phyloP scores from a whole-genome alignment of 108 stramenopile genomes.

The Nannochloropsis gaditana region DNA sequence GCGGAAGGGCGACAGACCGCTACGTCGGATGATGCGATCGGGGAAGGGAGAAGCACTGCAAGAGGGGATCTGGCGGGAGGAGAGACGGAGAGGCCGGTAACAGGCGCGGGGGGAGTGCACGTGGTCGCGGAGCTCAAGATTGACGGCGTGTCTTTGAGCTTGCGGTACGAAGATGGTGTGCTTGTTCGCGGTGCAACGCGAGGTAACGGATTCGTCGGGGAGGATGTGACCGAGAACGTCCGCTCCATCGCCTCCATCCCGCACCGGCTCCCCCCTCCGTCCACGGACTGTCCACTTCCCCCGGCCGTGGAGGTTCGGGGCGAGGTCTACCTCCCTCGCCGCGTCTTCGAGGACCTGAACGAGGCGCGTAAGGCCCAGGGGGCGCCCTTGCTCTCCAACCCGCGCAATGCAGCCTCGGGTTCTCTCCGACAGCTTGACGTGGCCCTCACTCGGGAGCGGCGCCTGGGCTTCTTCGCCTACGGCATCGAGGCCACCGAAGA shows the following conservation, averaged over 20 bases:
- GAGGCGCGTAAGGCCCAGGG: constrained; percentile 27
- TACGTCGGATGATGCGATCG: not conserved
- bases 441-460: constrained; percentile 49
- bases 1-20: not conserved
- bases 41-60: not conserved
- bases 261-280: constrained; percentile 21
- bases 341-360: constrained; percentile 30
- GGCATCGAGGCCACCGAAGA: constrained; percentile 48
- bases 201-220: constrained; percentile 63
- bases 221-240: constrained; percentile 53
- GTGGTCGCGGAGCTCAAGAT: constrained; percentile 80
- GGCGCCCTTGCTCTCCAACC: constrained; percentile 63
- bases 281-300: not conserved
- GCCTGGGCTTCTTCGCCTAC: constrained; percentile 75
- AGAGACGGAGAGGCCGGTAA: not conserved
- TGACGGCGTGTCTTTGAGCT: constrained; percentile 77
- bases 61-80: not conserved
- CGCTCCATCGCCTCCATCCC: constrained; percentile 33
- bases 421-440: constrained; percentile 70
- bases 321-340: constrained; percentile 67
- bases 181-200: constrained; percentile 62
- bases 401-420: constrained; percentile 86
- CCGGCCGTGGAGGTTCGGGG: constrained; percentile 71
- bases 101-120: not conserved
- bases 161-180: constrained; percentile 62